Evolutionary conservation across 345 rosid species (phyloP), one percentile per base, ranked within the genome.

Genomic region (Bruguiera parviflora): DNA sequence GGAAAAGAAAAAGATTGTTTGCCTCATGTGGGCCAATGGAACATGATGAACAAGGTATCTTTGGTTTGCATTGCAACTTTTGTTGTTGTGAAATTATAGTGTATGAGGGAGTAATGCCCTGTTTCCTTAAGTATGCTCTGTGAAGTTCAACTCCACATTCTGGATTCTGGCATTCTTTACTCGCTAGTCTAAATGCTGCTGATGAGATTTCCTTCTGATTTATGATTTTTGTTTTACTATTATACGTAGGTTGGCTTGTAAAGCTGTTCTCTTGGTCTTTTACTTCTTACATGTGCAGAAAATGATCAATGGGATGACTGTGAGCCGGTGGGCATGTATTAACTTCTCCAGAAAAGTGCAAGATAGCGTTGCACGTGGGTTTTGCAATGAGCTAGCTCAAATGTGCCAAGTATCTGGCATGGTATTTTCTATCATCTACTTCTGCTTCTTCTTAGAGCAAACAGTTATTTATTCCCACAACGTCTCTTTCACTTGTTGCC

Each of bases 351-450:
- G 91, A 31, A 92, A 87, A 35, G 98, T 96, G 32, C 99, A 96
- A 86, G 99, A 96, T 67, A 96, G 83, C 31, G 85, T 89, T 74
- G 99, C 96, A 33, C 92, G 88, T 7, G 98, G 95, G 16, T 96
- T 96, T 72, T 96, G 96, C 81, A 85, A 61, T 76, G 99, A 96
- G 63, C 97, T 96, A 69, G 89, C 85, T 72, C 98, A 96, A 75
- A 92, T 92, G 98, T 96, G 99, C 65, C 92, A 90, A 86, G 88
- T 96, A 27, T 96, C 97, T n/a, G 99, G 99, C 81, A 96, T 96
- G 99, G 99, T 95, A 84, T 5, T 63, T 58, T 29, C 35, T 58
- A 24, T 55, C 49, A 53, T 32, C 61, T 56, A 57, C 20, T 70
- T 49, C 21, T 61, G 4, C 21, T 21, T 46, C 24, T 33, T 43